Conservation (phyloP, 2,329 filamentous ascomycete genomes). For the Cordyceps farinosa region DNA sequence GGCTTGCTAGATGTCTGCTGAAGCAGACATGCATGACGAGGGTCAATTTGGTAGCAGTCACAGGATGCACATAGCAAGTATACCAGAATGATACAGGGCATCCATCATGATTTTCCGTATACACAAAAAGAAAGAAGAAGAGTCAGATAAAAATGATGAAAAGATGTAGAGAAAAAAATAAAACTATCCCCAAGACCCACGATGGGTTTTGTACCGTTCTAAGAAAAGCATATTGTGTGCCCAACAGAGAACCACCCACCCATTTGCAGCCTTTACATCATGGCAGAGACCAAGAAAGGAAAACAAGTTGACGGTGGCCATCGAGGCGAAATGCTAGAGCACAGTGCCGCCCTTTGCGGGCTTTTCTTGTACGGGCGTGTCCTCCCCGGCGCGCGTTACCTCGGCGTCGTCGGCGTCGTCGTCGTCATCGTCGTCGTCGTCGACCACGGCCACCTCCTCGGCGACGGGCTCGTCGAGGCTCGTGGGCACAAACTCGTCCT, state of each 20-base stretch:
- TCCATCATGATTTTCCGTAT: neutral
- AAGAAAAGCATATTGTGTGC: neutral
- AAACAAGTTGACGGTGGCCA: neutral
- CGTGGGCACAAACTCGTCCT: slow-evolving; percentile 49
- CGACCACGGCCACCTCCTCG: slow-evolving; percentile 38
- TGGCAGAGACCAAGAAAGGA: neutral
- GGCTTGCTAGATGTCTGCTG: no score
- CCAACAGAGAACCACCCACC: no score
- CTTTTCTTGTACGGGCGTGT: slow-evolving; percentile 15
- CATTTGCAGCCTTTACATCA: neutral
- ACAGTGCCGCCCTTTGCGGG: slow-evolving; percentile 15
- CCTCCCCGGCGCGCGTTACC: slow-evolving; percentile 9
- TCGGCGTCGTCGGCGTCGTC: slow-evolving; percentile 1
- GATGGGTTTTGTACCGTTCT: neutral
- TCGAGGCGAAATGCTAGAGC: slow-evolving; percentile 6
- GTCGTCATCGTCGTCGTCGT: slow-evolving; percentile 10
- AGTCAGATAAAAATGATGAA: neutral
- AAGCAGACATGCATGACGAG: no score
- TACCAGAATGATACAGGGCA: no score
- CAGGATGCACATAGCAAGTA: no score
- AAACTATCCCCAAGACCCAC: neutral
- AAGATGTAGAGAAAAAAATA: neutral
- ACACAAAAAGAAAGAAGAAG: neutral
- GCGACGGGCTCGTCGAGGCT: slow-evolving; percentile 45
- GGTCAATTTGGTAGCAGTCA: no score